Base-by-base conservation (phyloP, 352 stramenopile genomes). In the Pythium insidiosum region DNA sequence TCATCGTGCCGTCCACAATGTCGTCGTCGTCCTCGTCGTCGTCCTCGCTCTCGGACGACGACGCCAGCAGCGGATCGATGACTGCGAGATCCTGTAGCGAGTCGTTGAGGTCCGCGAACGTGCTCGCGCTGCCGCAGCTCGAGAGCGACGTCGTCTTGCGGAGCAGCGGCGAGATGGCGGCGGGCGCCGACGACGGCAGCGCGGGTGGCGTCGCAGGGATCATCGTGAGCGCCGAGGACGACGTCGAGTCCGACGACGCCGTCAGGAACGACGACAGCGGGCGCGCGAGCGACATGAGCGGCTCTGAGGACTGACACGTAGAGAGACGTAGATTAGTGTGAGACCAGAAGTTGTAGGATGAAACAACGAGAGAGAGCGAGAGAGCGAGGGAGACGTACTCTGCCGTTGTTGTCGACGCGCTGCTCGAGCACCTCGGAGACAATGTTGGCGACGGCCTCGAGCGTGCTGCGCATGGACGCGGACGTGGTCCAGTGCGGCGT, bases 381-480 rank as follows among this genome's bases (percentile, higher is more conserved):
- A n/a, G n/a, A 15, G 28, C 28, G 15, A 33, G 28, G 28, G 28
- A 15, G 28, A 13, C 28, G 9, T 15, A 15, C 28, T 33, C 28
- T 33, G 28, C 28, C 18, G 6, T 6, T 20, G 34, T n/a, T n/a
- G 18, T 76, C 57, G 15, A 84, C 42, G 19, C 78, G 73, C 52
- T 90, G 73, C 47, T 90, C 78, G 13, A 90, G 61, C 13, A 90
- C 78, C 35, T 90, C 74, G 0, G 74, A 86, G n/a, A 83, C 78
- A 25, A 90, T 90, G 19, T 82, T 86, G 5, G 74, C 74, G 26
- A 90, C 66, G 0, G 74, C 73, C 38, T 88, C 78, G 15, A 90
- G 66, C 5, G 73, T 90, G 30, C 70, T 84, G 24, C 56, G 67
- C 73, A 85, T 86, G 9, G 66, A 53, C 1, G 68, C 40, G 0